Percentiles rank a stretch among this genome's conserved stretches.
These are phyloP conservation scores for Ustilago crameri DNA, from an alignment of 1,284 basidiomycete genomes.

Conservation along the genomic window DNA sequence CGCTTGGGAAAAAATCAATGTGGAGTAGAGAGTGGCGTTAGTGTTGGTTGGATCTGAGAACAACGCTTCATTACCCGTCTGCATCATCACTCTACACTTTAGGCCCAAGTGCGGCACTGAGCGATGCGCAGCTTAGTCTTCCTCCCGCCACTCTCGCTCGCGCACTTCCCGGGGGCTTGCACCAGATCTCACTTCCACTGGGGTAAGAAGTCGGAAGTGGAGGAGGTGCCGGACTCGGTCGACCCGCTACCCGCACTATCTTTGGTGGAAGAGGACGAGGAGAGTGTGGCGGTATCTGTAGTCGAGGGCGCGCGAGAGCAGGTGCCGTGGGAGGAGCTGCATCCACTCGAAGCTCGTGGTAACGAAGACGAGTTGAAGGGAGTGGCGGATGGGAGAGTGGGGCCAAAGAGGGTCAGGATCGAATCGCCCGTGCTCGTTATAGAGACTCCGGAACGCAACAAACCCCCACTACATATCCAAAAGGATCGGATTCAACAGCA, in stretches of 20 bases:
- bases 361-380: not conserved
- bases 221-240: constrained; percentile 17
- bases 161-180: not conserved
- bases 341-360: not conserved
- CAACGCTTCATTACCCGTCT: too few species aligned
- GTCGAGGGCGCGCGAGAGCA: constrained; percentile 2
- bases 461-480: too few species aligned
- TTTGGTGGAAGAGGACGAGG: not conserved
- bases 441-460: constrained; percentile 22
- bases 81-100: too few species aligned
- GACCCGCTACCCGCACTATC: not conserved
- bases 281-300: constrained; percentile 8
- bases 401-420: constrained; percentile 32
- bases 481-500: too few species aligned
- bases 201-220: not conserved
- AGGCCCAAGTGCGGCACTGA: too few species aligned
- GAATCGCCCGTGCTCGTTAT: constrained; percentile 22
- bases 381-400: not conserved
- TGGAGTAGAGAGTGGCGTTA: too few species aligned
- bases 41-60: too few species aligned
- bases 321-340: constrained; percentile 18
- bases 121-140: constrained; percentile 25
- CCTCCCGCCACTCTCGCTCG: constrained; percentile 13
- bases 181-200: not conserved
- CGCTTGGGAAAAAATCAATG: too few species aligned